These are phyloP conservation scores for Protomyces inundatus DNA, from an alignment of 1,139 yeast genomes.

Conservation along the genomic window DNA sequence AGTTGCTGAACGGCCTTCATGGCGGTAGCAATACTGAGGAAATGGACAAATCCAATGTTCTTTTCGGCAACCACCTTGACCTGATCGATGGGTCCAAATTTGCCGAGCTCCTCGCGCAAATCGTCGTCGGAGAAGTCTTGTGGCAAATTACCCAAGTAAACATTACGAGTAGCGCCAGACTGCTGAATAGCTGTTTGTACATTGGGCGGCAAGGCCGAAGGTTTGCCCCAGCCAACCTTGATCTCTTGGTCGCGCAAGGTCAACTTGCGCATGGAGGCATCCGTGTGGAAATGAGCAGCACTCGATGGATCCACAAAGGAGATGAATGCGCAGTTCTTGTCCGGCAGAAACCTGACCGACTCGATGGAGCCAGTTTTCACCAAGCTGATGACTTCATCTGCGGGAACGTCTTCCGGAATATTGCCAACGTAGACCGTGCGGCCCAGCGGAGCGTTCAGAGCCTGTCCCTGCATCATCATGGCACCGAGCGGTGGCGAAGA, in stretches of 20 bases:
- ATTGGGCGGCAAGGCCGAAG: conserved; percentile 44
- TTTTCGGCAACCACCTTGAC: conserved; percentile 68
- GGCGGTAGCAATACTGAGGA: conserved; percentile 75
- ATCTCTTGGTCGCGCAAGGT: conserved; percentile 47
- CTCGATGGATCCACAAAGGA: conserved; percentile 46
- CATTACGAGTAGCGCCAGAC: conserved; percentile 88
- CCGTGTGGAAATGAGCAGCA: conserved; percentile 51
- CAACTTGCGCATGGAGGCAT: conserved; percentile 45
- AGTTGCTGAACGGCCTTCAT: conserved; percentile 68
- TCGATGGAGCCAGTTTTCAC: conserved; percentile 72
- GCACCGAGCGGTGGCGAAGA: neutral
- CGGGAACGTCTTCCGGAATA: conserved; percentile 57
- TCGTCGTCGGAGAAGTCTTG: conserved; percentile 56
- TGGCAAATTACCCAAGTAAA: conserved; percentile 71
- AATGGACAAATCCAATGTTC: conserved; percentile 74
- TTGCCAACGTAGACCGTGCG: conserved; percentile 90
- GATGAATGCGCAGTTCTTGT: conserved; percentile 47
- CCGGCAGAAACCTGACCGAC: conserved; percentile 52
- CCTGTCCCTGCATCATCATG: neutral
- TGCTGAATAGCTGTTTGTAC: conserved; percentile 70
- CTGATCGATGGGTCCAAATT: conserved; percentile 77
- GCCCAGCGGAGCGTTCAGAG: conserved; percentile 33
- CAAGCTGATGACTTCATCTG: conserved; percentile 15
- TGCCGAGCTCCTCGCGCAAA: conserved; percentile 58
- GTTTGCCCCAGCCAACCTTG: conserved; percentile 38